These are phyloP conservation scores for Camptophora hylomeconis DNA, from an alignment of 2,329 filamentous ascomycete genomes.

Conservation along the genomic window DNA sequence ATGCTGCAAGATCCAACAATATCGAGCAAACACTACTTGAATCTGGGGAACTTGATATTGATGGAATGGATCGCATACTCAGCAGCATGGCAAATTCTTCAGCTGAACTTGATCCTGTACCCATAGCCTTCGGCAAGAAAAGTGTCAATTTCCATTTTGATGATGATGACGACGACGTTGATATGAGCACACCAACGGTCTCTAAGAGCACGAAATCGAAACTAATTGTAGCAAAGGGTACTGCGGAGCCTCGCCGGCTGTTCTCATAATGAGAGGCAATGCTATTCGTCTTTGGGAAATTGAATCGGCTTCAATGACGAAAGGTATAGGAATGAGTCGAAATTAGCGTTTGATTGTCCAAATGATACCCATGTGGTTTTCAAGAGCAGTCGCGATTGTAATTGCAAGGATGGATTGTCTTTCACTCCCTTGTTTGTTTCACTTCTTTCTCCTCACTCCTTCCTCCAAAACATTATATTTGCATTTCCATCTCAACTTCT, in stretches of 20 bases:
- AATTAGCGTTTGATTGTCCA: too few species aligned
- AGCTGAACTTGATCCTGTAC: neutral
- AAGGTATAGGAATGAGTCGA: too few species aligned
- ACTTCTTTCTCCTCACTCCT: neutral
- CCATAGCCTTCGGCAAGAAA: neutral
- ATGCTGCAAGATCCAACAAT: too few species aligned
- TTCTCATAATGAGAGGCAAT: conserved; percentile 3
- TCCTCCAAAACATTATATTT: neutral
- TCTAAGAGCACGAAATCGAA: conserved; percentile 5
- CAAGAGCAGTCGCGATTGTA: too few species aligned
- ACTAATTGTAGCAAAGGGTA: conserved; percentile 3
- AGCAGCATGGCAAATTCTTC: conserved; percentile 24
- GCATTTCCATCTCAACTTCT: conserved; percentile 9
- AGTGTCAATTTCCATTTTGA: neutral
- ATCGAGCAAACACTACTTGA: conserved; percentile 31
- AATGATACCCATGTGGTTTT: too few species aligned
- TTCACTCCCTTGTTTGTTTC: conserved; percentile 2
- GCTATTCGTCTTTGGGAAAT: conserved; percentile 4
- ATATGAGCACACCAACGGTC: conserved; percentile 8
- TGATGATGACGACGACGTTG: conserved; percentile 7
- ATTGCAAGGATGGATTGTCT: neutral
- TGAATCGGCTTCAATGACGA: conserved; percentile 6
- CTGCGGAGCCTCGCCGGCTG: neutral
- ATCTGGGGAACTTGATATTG: conserved; percentile 31
- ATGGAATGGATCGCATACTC: conserved; percentile 34